A percentile compares a stretch with the other conserved stretches of the same genome.
These are phyloP conservation scores for Avena atlantica DNA, from an alignment of 176 grass and related monocot genomes.

Conservation along the genomic window DNA sequence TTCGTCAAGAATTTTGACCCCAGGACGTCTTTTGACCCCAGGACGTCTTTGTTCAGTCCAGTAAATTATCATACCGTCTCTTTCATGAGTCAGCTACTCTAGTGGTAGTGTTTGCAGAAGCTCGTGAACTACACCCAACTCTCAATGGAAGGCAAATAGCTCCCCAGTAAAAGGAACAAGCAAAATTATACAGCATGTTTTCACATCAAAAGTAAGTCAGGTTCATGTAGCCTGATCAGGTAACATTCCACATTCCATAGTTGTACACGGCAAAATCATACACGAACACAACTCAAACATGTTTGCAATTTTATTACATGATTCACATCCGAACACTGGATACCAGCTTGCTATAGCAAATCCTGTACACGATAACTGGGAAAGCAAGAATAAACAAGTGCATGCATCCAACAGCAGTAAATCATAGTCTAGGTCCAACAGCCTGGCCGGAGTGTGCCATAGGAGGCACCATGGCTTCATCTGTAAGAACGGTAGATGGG, in stretches of 20 bases:
- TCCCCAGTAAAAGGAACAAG: not conserved
- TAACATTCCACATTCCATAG: not conserved
- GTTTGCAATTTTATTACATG: slow-evolving; percentile 7
- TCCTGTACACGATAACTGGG: not conserved
- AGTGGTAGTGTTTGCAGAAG: too few species aligned
- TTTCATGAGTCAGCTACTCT: not conserved
- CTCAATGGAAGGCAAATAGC: not conserved
- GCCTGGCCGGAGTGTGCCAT: not conserved
- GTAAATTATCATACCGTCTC: not conserved
- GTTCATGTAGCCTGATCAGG: not conserved
- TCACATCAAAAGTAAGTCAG: not conserved
- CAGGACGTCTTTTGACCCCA: too few species aligned
- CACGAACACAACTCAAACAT: not conserved
- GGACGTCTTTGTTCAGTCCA: too few species aligned
- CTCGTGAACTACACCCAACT: not conserved
- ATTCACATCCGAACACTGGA: not conserved
- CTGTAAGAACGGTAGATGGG: slow-evolving; percentile 78
- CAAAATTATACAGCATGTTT: not conserved
- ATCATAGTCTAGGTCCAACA: not conserved
- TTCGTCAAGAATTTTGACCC: not conserved
- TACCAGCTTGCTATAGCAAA: not conserved
- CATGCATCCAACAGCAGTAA: not conserved
- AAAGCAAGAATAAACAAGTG: not conserved
- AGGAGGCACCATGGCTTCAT: slow-evolving; percentile 23
- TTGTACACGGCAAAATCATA: not conserved